Evolutionary conservation across 2,329 filamentous ascomycete genomes (phyloP), one percentile per base, ranked within the genome.

Genomic region (Epichloe coenophiala): DNA sequence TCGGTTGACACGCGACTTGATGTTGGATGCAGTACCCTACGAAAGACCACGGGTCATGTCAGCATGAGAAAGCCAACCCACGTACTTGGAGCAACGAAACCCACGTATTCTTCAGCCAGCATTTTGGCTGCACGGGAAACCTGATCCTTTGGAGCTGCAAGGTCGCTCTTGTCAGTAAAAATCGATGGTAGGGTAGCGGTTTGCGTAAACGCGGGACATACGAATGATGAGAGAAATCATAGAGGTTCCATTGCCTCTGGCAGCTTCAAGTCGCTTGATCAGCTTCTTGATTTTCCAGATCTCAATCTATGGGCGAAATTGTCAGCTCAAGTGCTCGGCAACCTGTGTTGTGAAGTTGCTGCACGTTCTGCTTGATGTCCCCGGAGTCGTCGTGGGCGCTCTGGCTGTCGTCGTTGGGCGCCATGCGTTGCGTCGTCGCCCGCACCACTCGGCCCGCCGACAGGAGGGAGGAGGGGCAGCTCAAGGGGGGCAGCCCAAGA

Each of bases 191-290:
- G 19, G 39, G 37, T 11, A 31, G 46, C 9, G n/a, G 31, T 36
- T 13, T 17, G 38, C n/a, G 23, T 15, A 21, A 33, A 48, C 19
- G 38, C 44, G 49, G 52, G 51, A 74, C 86, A 65, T 76, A 94
- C 88, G 93, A 66, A 98, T 97, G 63, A 98, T 96, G 71, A 98
- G 81, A 57, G 91, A 97, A 72, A 98, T 98, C 93, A 98, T 98
- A 75, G 85, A 91, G 57, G 93, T 98, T 74, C 93, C 93, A 81
- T 98, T 98, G 68, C 93, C 93, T 68, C 94, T 81, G 61, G 94
- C 94, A 56, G 88, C 86, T 72, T 97, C 93, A 63, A 98, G 88
- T 63, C 93, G 87, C 75, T 97, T 98, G 75, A 98, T 95, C 66
- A 98, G 77, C 78, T 98, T 98, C 81, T 98, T 98, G 67, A 98